These are phyloP conservation scores for Capsicum baccatum DNA, from an alignment of 257 asterid species.

Conservation along the genomic window DNA sequence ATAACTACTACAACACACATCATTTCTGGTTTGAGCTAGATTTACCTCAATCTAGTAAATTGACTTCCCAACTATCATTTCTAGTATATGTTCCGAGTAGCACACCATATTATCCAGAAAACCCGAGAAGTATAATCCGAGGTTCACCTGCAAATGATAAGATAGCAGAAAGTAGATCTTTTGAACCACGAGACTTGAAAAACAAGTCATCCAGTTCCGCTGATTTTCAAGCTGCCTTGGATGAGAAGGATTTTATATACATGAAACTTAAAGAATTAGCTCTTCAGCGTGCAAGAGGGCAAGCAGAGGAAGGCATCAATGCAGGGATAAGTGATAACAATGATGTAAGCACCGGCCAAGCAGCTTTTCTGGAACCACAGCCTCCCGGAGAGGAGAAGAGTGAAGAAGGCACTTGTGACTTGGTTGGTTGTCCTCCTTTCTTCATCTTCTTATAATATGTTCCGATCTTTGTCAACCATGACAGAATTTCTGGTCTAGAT, in stretches of 20 bases:
- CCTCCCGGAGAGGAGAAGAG: conserved; percentile 37
- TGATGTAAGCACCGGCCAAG: conserved; percentile 38
- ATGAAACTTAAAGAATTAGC: conserved; percentile 65
- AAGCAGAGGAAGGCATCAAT: conserved; percentile 39
- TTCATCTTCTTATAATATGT: conserved; percentile 28
- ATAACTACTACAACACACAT: conserved; percentile 58
- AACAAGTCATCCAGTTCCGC: conserved; percentile 39
- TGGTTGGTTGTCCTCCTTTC: conserved; percentile 49
- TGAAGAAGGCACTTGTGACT: conserved; percentile 43
- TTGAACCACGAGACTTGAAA: conserved; percentile 36
- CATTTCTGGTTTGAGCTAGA: conserved; percentile 91
- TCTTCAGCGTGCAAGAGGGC: conserved; percentile 30
- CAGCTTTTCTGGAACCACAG: conserved; percentile 40
- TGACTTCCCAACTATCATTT: conserved; percentile 60
- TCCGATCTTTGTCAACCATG: conserved; percentile 19
- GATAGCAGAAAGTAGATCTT: conserved; percentile 41
- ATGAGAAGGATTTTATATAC: conserved; percentile 51
- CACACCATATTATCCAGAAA: conserved; percentile 33
- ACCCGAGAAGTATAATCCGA: conserved; percentile 25
- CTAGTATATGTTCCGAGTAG: conserved; percentile 52
- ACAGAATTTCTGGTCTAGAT: background rate
- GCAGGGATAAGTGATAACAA: conserved; percentile 39
- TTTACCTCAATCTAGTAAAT: conserved; percentile 68
- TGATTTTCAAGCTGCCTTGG: conserved; percentile 40
- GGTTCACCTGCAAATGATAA: conserved; percentile 37